Base-by-base conservation (phyloP, 768 basidiomycete species). In the Clitopilus hobsonii region DNA sequence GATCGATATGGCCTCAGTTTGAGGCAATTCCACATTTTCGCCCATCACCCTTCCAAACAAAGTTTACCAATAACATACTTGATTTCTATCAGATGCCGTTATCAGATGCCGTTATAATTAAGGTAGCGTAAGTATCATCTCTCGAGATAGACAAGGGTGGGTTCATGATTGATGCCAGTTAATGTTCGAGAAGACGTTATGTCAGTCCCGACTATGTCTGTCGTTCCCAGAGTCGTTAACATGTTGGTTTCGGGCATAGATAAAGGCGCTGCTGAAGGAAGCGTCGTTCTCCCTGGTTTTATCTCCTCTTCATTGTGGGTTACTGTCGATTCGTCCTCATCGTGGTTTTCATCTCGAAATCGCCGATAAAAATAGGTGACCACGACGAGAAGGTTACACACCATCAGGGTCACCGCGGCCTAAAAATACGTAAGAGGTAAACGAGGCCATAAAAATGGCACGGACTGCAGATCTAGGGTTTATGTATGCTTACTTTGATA, bases 281-380 rank as follows among this genome's bases (percentile, higher is more conserved):
- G n/a, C n/a, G 32, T 36, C n/a, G n/a, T 36, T 36, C 13, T n/a
- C n/a, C 32, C 32, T n/a, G 8, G 32, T n/a, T n/a, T 36, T 11
- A 36, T 36, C 32, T n/a, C n/a, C n/a, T n/a, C 13, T 36, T 14
- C 13, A 14, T 36, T n/a, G 13, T 36, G 32, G 10, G n/a, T 36
- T 3, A 24, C 49, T 70, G n/a, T n/a, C 71, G 32, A 36, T 36
- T 14, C 32, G 10, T 11, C n/a, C 13, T 36, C 8, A 49, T 71
- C 62, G 66, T 73, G 52, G 14, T 53, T n/a, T 13, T 52, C 50
- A 18, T 56, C 45, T 25, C 57, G 38, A 6, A 67, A 38, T 11
- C 58, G 41, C 18, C 66, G 61, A 52, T 68, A 66, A 32, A 66
- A 25, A 29, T 66, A 60, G 6, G 67, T 68, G 38, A 49, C 59